Conservation (phyloP, 2,329 filamentous ascomycete genomes). For the Sclerotinia spermophila region DNA sequence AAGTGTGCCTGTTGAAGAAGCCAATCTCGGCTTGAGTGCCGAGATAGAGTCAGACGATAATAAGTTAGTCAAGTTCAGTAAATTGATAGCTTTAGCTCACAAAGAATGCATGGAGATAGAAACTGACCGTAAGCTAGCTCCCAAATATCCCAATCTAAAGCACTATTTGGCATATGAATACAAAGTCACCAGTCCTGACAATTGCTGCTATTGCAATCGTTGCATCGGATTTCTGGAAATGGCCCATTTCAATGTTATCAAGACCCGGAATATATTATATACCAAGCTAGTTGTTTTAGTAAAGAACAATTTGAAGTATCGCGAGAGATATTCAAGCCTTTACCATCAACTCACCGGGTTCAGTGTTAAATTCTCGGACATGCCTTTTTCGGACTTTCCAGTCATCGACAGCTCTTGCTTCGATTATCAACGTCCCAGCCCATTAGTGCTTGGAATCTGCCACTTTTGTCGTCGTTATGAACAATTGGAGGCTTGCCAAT, state of each 20-base stretch:
- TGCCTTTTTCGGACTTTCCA: not conserved
- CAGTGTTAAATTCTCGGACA: not conserved
- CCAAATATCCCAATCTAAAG: not conserved
- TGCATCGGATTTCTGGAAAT: not conserved
- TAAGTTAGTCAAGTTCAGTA: not conserved
- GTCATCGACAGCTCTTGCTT: not conserved
- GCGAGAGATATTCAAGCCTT: not conserved
- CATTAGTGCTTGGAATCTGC: not conserved
- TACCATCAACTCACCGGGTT: not conserved
- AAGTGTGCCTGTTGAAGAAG: not conserved
- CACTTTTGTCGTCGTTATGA: not conserved
- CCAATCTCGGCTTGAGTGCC: fast-evolving
- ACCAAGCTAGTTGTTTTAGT: not conserved
- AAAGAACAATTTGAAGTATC: not conserved
- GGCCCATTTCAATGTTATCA: not conserved
- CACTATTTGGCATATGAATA: not conserved
- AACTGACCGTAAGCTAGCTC: not conserved
- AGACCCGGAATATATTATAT: not conserved
- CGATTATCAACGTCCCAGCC: not conserved
- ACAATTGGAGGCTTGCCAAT: not conserved
- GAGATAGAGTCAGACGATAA: not conserved
- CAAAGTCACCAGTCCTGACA: not conserved
- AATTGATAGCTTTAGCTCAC: not conserved
- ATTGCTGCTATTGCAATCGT: not conserved
- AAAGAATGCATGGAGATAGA: not conserved